Evolutionary conservation across 2,329 filamentous ascomycete genomes (phyloP), one percentile per base, ranked within the genome.

Genomic region (Neopestalotiopsis clavispora): DNA sequence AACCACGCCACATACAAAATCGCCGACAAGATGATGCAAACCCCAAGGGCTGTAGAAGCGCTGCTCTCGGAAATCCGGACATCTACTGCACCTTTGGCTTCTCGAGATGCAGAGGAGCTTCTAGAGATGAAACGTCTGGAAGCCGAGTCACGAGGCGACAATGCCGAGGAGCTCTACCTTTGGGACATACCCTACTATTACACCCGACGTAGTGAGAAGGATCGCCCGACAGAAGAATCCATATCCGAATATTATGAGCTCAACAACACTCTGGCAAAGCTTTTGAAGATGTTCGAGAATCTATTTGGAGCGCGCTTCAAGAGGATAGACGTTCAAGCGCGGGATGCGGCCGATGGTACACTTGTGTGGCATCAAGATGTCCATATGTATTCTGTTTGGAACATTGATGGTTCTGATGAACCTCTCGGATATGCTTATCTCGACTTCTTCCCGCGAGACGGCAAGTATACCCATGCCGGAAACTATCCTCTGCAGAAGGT

Each of bases 21-120:
- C 42, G 85, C 87, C 70, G 85, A 87, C 72, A 89, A 87, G 80
- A 89, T 90, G 87, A 87, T 86, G 6, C 87, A 89, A 80, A 85
- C 81, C 2, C 83, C 86, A 3, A 82, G 86, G 77, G 88, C 83
- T 0, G 87, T 89, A 2, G 80, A 86, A 66, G 82, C 83, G 70
- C 89, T 89, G 75, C 79, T 88, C 5, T 81, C 78, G 9, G 85
- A 88, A 71, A 76, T 88, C 60, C 81, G 84, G 10, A 77, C 76
- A 30, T 81, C 82, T 57, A 79, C 88, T 4, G 80, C 81, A 0
- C 82, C 84, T 81, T 70, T 86, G 89, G 77, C 84, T 87, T 57
- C 9, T 10, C 32, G n/a, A 17, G 62, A 65, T 23, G 20, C 40
- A 17, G 12, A 30, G 4, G 32, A 65, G 38, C 38, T 42, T 23